Evolutionary conservation across 805 yeast genomes (phyloP).

Genomic region (Saccharomycopsis fodiens): DNA sequence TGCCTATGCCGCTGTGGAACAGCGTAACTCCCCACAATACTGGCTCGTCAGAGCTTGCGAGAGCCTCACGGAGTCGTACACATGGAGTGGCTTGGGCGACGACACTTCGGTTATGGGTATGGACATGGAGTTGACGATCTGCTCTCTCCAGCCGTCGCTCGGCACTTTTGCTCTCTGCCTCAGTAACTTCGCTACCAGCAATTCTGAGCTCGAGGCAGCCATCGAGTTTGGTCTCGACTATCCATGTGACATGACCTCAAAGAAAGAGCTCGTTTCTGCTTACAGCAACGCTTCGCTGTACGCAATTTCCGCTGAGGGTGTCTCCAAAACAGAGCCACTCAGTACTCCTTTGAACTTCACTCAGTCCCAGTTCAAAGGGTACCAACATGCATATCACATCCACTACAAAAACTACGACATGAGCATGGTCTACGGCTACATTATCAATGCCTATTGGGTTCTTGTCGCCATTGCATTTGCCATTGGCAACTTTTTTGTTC

Average conservation of each 20-base stretch:
- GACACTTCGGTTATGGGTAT: background rate
- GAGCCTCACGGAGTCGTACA: background rate
- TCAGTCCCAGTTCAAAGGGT: background rate
- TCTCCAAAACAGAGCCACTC: background rate
- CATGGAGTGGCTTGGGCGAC: background rate
- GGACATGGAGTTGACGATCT: background rate
- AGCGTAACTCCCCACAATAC: background rate
- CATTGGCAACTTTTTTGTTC: background rate
- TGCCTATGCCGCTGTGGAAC: background rate
- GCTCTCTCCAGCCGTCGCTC: background rate
- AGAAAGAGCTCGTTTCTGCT: background rate
- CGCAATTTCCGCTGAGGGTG: background rate
- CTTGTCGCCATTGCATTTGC: constrained; percentile 1
- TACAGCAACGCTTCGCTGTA: background rate
- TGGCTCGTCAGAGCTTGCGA: background rate
- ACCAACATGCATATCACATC: background rate
- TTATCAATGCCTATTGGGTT: constrained; percentile 11
- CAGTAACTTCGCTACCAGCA: background rate
- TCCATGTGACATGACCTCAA: background rate
- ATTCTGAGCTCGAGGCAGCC: background rate
- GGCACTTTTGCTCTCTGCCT: background rate
- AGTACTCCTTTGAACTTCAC: background rate
- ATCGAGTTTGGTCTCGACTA: background rate
- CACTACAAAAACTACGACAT: constrained; percentile 5
- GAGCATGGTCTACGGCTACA: constrained; percentile 7